These are phyloP conservation scores for Quercus lobata DNA, from an alignment of 331 rosid species.

Conservation along the genomic window DNA sequence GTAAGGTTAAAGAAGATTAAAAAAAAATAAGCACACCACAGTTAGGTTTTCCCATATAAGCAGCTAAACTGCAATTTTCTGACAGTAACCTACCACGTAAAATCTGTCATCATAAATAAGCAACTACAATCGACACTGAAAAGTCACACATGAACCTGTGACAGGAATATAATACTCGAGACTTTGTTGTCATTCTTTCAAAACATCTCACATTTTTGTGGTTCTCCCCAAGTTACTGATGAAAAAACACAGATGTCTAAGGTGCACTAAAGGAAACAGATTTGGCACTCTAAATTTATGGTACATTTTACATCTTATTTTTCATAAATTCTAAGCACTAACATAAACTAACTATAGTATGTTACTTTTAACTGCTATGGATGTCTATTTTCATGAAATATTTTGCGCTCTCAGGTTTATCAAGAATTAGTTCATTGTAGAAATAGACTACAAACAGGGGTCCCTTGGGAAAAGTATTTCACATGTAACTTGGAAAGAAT, in stretches of 20 bases:
- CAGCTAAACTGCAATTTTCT: background rate
- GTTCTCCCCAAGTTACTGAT: background rate
- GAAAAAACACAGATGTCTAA: background rate
- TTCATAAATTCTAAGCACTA: background rate
- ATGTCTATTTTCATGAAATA: background rate
- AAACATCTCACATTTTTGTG: background rate
- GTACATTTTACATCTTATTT: background rate
- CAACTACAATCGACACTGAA: background rate
- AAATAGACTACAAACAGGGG: background rate
- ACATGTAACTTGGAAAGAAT: no score
- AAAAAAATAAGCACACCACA: conserved; percentile 1
- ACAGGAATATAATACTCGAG: background rate
- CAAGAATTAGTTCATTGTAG: background rate
- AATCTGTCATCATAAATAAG: background rate
- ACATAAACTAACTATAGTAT: background rate
- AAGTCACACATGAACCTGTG: background rate
- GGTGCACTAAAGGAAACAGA: background rate
- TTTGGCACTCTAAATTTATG: background rate
- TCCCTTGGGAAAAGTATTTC: background rate
- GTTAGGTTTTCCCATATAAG: background rate
- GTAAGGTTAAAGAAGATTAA: background rate
- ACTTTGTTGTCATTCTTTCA: background rate
- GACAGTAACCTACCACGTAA: background rate
- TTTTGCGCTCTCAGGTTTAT: background rate
- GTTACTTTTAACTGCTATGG: background rate